Evolutionary conservation across 108 stramenopile species (phyloP), one percentile per base, ranked within the genome.

Genomic region (Parietichytrium sp.): DNA sequence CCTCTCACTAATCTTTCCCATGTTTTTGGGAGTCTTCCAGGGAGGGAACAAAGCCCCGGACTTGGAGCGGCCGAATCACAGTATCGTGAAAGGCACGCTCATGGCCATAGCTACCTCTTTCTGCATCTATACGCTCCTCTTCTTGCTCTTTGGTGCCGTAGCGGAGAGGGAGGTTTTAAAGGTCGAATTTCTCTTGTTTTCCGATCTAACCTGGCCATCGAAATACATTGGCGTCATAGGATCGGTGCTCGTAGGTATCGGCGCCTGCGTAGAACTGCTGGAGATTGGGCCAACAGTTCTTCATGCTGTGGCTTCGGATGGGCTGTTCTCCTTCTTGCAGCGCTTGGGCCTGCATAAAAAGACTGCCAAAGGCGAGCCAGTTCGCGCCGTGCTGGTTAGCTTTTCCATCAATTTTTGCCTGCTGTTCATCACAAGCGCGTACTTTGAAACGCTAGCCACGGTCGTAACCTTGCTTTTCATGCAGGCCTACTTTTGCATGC

Each of bases 11-110:
- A 72, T 72, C 61, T 72, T 72, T 25, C 61, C 61, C 3, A 72
- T 72, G 61, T 72, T 72, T 2, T 42, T 72, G 15, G 61, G 61
- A n/a, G 45, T 72, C 20, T 72, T 72, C 61, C 61, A 72, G 61
- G 61, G 61, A 33, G 61, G 38, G 38, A 72, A 72, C 33, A 72
- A 72, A 42, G 61, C 61, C 10, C 23, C 38, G 16, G 61, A 72
- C 61, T 42, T 72, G 10, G 61, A 72, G 42, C 36, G 38, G 2
- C 61, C 61, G 23, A 72, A 72, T 42, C 29, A 27, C 16, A 72
- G 61, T 25, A 72, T 72, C 61, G 45, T 72, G 23, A 16, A 25
- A 25, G 61, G 61, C 61, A 72, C 61, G 13, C 38, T 33, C 4
- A n/a, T 45, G 36, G 61, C 61, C 33, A 72, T 72, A 10, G 38